Evolutionary conservation across 305 asterid species (phyloP).

Genomic region (Ilex paraguariensis): DNA sequence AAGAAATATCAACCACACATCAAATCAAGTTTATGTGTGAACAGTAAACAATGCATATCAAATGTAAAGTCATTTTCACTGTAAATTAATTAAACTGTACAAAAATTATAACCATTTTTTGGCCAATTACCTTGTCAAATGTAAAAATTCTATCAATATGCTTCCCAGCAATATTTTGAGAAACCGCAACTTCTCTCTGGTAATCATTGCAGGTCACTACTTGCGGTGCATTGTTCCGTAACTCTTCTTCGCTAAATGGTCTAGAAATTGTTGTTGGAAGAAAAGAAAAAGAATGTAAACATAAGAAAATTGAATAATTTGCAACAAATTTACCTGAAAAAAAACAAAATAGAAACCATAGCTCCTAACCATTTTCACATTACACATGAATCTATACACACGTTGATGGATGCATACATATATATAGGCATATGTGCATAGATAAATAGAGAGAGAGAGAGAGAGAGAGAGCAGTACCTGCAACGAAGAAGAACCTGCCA

Average conservation of each 20-base stretch:
- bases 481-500: slow-evolving; percentile 95
- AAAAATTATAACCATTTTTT: no score
- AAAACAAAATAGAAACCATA: not conserved
- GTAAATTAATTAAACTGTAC: no score
- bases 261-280: slow-evolving; percentile 23
- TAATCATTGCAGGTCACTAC: slow-evolving; percentile 85
- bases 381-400: not conserved
- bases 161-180: slow-evolving; percentile 91
- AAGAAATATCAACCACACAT: no score
- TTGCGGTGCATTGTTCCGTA: slow-evolving; percentile 89
- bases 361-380: not conserved
- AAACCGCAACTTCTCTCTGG: slow-evolving; percentile 77
- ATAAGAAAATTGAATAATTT: not conserved
- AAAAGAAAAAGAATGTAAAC: slow-evolving; percentile 1
- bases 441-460: not conserved
- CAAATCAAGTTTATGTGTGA: no score
- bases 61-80: no score
- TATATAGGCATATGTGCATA: not conserved
- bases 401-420: no score
- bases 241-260: slow-evolving; percentile 90
- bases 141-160: slow-evolving; percentile 85
- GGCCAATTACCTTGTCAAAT: slow-evolving; percentile 67
- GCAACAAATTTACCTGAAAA: not conserved
- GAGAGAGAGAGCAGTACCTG: slow-evolving; percentile 36
- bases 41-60: no score